Evolutionary conservation across 768 basidiomycete genomes (phyloP).

Genomic region (Amanita polypyramis): DNA sequence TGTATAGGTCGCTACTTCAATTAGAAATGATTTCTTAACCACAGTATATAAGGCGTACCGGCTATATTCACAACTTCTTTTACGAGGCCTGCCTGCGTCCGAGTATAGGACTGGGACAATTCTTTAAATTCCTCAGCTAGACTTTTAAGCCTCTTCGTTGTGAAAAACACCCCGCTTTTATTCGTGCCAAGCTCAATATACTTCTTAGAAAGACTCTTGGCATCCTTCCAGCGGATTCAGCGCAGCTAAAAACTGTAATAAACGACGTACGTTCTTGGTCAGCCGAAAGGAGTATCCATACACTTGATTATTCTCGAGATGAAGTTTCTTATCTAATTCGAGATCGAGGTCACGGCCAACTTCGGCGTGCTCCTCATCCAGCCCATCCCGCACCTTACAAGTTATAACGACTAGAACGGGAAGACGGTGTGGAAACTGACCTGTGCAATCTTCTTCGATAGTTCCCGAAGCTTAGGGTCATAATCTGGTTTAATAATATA

Average conservation of each 20-base stretch:
- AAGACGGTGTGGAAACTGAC: constrained; percentile 18
- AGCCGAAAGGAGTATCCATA: constrained; percentile 92
- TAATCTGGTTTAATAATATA: constrained; percentile 92
- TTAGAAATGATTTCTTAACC: neutral
- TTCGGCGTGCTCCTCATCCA: constrained; percentile 72
- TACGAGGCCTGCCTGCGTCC: constrained; percentile 72
- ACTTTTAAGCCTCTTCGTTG: constrained; percentile 62
- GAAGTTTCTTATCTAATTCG: constrained; percentile 90
- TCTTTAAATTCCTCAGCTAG: constrained; percentile 67
- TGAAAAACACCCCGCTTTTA: constrained; percentile 86
- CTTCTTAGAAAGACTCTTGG: constrained; percentile 53
- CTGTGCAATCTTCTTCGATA: constrained; percentile 57
- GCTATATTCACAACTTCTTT: constrained; percentile 92
- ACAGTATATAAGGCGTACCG: constrained; percentile 34
- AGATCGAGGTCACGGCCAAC: constrained; percentile 64
- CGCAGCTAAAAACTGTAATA: neutral
- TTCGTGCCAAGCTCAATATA: constrained; percentile 80
- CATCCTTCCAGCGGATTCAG: constrained; percentile 46
- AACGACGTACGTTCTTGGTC: constrained; percentile 68
- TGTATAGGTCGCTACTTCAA: constrained; percentile 73
- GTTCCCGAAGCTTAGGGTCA: constrained; percentile 59
- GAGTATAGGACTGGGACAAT: constrained; percentile 55
- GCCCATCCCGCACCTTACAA: constrained; percentile 52
- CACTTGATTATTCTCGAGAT: constrained; percentile 81
- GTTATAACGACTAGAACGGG: neutral